phyloP scores from a whole-genome alignment of 2,329 filamentous ascomycete species.

The Triangularia verruculosa region DNA sequence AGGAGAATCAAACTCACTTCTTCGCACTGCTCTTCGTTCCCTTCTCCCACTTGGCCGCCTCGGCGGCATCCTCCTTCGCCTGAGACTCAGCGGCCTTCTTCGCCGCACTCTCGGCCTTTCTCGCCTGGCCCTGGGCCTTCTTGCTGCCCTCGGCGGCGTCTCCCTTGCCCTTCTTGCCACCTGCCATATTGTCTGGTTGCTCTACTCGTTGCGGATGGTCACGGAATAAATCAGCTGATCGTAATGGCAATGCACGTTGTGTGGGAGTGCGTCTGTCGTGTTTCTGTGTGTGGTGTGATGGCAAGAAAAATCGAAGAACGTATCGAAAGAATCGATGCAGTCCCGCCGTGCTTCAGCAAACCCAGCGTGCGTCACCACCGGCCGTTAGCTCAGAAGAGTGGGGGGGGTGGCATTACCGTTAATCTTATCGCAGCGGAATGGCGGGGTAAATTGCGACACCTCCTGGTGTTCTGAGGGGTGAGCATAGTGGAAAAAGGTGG shows the following conservation, averaged over 20 bases:
- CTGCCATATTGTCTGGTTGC: conserved; percentile 55
- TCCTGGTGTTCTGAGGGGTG: background rate
- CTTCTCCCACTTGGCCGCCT: conserved; percentile 77
- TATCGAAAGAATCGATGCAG: conserved; percentile 9
- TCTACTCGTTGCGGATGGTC: background rate
- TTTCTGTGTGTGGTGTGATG: background rate
- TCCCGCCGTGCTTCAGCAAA: background rate
- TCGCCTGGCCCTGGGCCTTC: conserved; percentile 84
- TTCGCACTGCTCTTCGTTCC: conserved; percentile 82
- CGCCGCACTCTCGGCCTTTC: conserved; percentile 86
- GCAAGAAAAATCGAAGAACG: background rate
- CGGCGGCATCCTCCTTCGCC: conserved; percentile 61
- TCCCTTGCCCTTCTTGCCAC: conserved; percentile 57
- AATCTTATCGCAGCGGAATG: background rate
- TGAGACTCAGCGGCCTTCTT: conserved; percentile 72
- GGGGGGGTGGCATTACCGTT: background rate
- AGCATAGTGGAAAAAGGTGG: background rate
- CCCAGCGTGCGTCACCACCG: background rate
- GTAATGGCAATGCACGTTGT: background rate
- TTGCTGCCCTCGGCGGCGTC: conserved; percentile 62
- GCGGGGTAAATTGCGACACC: conserved; percentile 9
- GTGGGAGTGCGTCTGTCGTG: background rate
- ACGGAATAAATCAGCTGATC: background rate
- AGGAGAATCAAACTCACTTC: conserved; percentile 61
- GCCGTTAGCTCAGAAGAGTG: background rate